These are phyloP conservation scores for Bryoglossum gracile DNA, from an alignment of 495 filamentous ascomycete genomes.

Conservation along the genomic window DNA sequence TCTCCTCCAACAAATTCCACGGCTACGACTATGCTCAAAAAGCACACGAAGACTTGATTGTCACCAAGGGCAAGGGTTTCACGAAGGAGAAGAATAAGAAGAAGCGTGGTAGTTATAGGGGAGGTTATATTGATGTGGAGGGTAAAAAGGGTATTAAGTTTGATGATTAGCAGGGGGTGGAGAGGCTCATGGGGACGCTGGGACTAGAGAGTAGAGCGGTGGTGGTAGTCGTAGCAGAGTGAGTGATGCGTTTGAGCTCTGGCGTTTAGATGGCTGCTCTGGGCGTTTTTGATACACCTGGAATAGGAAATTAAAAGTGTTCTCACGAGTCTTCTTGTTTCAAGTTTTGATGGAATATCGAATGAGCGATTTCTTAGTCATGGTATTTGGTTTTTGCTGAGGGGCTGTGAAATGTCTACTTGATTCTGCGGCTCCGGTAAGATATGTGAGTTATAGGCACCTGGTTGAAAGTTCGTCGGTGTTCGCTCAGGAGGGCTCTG, in stretches of 20 bases:
- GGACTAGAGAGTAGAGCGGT: not conserved
- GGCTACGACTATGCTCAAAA: constrained; percentile 81
- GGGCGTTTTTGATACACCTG: constrained; percentile 6
- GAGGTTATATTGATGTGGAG: constrained; percentile 70
- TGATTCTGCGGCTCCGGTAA: no score
- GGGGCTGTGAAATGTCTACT: no score
- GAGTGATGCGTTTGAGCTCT: no score
- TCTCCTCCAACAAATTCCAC: constrained; percentile 66
- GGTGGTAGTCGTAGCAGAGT: no score
- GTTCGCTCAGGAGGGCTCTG: no score
- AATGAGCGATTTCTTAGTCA: no score
- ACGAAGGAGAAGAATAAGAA: constrained; percentile 99
- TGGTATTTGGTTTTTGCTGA: no score
- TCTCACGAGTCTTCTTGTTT: no score
- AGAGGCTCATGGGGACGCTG: not conserved
- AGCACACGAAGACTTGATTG: constrained; percentile 77
- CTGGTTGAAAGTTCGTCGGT: no score
- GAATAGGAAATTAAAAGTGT: not conserved
- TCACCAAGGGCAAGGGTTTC: constrained; percentile 93
- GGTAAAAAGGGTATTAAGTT: constrained; percentile 79
- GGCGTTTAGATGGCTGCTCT: no score
- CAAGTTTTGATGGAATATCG: no score
- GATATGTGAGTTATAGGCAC: no score
- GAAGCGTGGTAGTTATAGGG: constrained; percentile 80
- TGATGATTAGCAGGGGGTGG: constrained; percentile 51